phyloP scores from a whole-genome alignment of 441 rosid species.

The Pelargonium australe region DNA sequence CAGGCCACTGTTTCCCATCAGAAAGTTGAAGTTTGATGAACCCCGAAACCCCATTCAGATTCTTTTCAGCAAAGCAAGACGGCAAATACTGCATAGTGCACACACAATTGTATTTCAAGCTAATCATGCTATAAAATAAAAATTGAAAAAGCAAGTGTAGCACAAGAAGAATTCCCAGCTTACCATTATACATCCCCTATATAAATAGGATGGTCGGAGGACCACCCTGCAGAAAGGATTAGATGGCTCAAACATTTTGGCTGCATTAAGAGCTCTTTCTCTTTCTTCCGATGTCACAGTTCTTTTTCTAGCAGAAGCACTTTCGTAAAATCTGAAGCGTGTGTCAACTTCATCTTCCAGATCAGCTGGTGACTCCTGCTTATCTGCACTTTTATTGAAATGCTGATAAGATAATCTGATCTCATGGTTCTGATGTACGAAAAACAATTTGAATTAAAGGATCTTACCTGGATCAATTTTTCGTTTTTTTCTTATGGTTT shows the following conservation, averaged over 20 bases:
- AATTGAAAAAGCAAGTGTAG: neutral
- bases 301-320: slow-evolving; percentile 94
- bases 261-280: slow-evolving; percentile 82
- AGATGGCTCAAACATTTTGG: slow-evolving; percentile 78
- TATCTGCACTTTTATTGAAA: slow-evolving; percentile 35
- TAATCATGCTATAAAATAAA: neutral
- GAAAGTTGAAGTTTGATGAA: slow-evolving; percentile 78
- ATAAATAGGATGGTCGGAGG: slow-evolving; percentile 87
- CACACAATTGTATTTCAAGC: slow-evolving; percentile 12
- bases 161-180: slow-evolving; percentile 18
- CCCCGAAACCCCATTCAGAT: slow-evolving; percentile 80
- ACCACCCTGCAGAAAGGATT: slow-evolving; percentile 98
- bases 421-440: slow-evolving; percentile 9
- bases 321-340: slow-evolving; percentile 76
- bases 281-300: slow-evolving; percentile 91
- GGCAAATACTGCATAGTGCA: slow-evolving; percentile 70
- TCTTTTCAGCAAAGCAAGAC: slow-evolving; percentile 87
- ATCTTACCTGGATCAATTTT: slow-evolving; percentile 66
- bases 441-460: slow-evolving; percentile 15
- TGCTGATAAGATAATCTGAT: slow-evolving; percentile 19
- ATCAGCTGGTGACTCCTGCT: slow-evolving; percentile 38
- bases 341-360: slow-evolving; percentile 51
- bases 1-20: slow-evolving; percentile 88
- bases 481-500: slow-evolving; percentile 69
- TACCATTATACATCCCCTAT: slow-evolving; percentile 98